Percentiles rank a stretch among this genome's conserved stretches.
phyloP scores from a whole-genome alignment of 176 grass and related monocot species.

The barley (Hordeum vulgare) region DNA sequence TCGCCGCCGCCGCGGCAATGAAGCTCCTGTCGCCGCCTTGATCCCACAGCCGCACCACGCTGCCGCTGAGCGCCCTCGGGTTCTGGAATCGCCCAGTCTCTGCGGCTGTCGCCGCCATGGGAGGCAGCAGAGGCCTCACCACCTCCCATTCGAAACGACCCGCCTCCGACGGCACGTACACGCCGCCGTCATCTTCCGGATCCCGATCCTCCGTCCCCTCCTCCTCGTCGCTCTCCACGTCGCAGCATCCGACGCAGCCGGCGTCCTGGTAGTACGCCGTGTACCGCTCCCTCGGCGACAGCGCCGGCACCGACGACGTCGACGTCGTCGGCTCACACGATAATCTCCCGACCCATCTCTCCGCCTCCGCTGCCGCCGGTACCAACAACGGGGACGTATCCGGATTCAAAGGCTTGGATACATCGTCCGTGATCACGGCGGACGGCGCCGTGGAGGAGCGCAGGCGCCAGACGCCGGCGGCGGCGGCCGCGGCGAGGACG shows the following conservation, averaged over 20 bases:
- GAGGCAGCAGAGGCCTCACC: not conserved
- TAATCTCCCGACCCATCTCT: not conserved
- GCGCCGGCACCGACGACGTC: not conserved
- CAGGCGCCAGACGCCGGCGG: constrained; percentile 64
- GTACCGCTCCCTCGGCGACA: constrained; percentile 50
- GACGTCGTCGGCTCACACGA: not conserved
- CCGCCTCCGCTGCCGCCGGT: fast-evolving
- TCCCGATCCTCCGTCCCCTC: not conserved
- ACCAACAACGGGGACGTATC: not conserved
- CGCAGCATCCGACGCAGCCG: constrained; percentile 30
- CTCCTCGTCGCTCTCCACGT: not conserved
- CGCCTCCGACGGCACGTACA: not conserved
- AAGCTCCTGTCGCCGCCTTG: not conserved
- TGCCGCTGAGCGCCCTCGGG: constrained; percentile 28
- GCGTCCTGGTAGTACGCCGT: constrained; percentile 41
- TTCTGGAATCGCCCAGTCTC: constrained; percentile 24
- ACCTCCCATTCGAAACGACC: constrained; percentile 21
- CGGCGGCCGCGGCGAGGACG: constrained; percentile 45
- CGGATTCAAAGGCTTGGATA: not conserved
- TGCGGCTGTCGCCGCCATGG: not conserved
- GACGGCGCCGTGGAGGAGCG: not conserved
- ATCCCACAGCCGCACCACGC: constrained; percentile 61
- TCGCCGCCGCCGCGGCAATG: not conserved
- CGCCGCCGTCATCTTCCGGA: not conserved
- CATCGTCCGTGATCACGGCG: not conserved